These are phyloP conservation scores for Ogataea glucozyma DNA, from an alignment of 805 yeast genomes.

Conservation along the genomic window DNA sequence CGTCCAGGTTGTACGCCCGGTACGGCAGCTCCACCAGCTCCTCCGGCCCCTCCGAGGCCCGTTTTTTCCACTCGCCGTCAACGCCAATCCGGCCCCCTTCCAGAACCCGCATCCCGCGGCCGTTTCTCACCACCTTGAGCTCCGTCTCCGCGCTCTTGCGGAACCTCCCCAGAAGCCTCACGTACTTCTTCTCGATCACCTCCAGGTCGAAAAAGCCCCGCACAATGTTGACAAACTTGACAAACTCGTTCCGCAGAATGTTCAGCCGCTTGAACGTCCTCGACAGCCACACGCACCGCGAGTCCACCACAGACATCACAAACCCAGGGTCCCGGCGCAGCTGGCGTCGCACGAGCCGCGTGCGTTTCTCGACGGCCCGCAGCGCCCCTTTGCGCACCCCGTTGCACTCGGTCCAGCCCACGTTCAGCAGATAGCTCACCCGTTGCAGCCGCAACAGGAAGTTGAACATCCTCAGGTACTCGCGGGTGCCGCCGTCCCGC, in stretches of 20 bases:
- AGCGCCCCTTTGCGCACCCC: slow-evolving; percentile 33
- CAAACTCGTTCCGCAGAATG: slow-evolving; percentile 40
- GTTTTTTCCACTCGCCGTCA: slow-evolving; percentile 8
- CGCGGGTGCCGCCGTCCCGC: slow-evolving; percentile 49
- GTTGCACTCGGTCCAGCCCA: slow-evolving; percentile 46
- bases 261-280: slow-evolving; percentile 35
- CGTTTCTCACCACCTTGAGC: slow-evolving; percentile 14
- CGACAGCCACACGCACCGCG: slow-evolving; percentile 25
- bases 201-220: slow-evolving; percentile 46
- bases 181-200: slow-evolving; percentile 44
- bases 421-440: slow-evolving; percentile 51
- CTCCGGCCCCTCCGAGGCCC: background rate
- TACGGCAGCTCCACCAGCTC: slow-evolving; percentile 8
- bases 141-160: slow-evolving; percentile 15
- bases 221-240: slow-evolving; percentile 43
- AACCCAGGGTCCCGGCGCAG: slow-evolving; percentile 9
- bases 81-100: slow-evolving; percentile 16
- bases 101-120: slow-evolving; percentile 22
- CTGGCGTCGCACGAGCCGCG: slow-evolving; percentile 15
- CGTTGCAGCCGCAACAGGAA: slow-evolving; percentile 80
- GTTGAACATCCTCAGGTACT: slow-evolving; percentile 79
- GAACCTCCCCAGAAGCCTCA: slow-evolving; percentile 29
- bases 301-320: slow-evolving; percentile 17
- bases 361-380: slow-evolving; percentile 16
- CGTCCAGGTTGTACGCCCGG: slow-evolving; percentile 49